phyloP scores from a whole-genome alignment of 345 rosid genomes.

The Triadica sebifera region DNA sequence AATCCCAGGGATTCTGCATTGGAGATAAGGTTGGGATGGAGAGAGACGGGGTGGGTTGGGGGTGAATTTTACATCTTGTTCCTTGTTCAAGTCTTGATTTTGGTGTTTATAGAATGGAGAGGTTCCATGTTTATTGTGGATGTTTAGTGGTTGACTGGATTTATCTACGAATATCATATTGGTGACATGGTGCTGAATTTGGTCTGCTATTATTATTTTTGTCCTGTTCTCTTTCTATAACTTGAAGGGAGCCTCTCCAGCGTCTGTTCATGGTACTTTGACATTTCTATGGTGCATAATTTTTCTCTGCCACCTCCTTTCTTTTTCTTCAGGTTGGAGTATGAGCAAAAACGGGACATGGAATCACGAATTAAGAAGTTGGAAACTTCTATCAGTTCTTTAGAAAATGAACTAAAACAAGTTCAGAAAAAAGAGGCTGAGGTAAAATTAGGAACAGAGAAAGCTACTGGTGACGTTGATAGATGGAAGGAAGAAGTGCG shows the following conservation, averaged over 20 bases:
- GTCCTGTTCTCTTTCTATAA: not conserved
- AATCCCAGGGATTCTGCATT: not conserved
- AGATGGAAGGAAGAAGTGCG: conserved; percentile 70
- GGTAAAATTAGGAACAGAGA: conserved; percentile 55
- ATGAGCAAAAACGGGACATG: conserved; percentile 88
- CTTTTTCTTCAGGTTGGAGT: conserved; percentile 68
- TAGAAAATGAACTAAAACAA: conserved; percentile 63
- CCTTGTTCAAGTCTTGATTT: not conserved
- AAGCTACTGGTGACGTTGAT: conserved; percentile 56
- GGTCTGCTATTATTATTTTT: not conserved
- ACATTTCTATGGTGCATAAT: not conserved
- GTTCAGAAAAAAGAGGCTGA: conserved; percentile 62
- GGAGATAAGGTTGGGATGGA: not conserved
- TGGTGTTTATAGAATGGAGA: not conserved
- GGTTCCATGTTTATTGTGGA: not conserved
- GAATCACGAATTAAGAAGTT: conserved; percentile 75
- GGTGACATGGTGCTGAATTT: not conserved
- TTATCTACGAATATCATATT: not conserved
- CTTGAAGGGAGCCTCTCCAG: not conserved
- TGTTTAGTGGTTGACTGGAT: not conserved
- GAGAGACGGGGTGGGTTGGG: not conserved
- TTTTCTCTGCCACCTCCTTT: not conserved
- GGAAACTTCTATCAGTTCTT: conserved; percentile 61
- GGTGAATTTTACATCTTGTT: not conserved
- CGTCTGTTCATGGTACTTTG: not conserved